A percentile compares a stretch with the other conserved stretches of the same genome.
Conservation (phyloP, 495 filamentous ascomycete species). For the Chaetomium fimeti region DNA sequence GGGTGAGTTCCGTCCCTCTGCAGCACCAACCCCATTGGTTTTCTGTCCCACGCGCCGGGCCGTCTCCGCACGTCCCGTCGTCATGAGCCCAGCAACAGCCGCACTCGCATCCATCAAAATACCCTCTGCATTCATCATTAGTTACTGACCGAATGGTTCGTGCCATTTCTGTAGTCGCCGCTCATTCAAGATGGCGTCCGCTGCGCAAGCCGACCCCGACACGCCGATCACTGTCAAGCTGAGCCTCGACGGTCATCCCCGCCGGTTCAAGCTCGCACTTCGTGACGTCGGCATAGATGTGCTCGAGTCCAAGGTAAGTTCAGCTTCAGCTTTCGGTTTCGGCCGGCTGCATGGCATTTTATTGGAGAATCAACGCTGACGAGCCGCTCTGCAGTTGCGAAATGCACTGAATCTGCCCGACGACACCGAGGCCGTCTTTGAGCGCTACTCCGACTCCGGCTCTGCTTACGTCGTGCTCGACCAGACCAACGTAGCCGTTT, state of each 20-base stretch:
- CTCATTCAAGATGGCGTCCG: constrained; percentile 50
- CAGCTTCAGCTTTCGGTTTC: not conserved
- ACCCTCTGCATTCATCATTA: not conserved
- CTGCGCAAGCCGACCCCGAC: constrained; percentile 59
- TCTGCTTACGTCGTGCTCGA: constrained; percentile 77
- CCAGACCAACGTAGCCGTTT: constrained; percentile 71
- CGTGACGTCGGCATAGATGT: constrained; percentile 73
- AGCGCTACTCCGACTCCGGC: constrained; percentile 96
- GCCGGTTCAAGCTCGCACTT: constrained; percentile 87
- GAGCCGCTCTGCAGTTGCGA: constrained; percentile 62
- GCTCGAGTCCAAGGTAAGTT: constrained; percentile 82
- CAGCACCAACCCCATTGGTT: not conserved
- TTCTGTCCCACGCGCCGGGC: constrained; percentile 12
- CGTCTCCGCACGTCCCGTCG: constrained; percentile 9
- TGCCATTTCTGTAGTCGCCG: not conserved
- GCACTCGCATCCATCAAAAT: not conserved
- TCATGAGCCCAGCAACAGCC: constrained; percentile 6
- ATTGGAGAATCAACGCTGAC: constrained; percentile 24
- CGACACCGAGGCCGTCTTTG: constrained; percentile 69
- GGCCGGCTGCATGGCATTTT: not conserved
- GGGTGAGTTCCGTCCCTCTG: constrained; percentile 3
- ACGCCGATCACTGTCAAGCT: constrained; percentile 86
- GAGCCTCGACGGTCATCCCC: constrained; percentile 64
- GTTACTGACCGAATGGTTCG: not conserved
- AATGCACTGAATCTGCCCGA: constrained; percentile 66